Conservation (phyloP, 2,329 filamentous ascomycete genomes). For the Calonectria crousiana region DNA sequence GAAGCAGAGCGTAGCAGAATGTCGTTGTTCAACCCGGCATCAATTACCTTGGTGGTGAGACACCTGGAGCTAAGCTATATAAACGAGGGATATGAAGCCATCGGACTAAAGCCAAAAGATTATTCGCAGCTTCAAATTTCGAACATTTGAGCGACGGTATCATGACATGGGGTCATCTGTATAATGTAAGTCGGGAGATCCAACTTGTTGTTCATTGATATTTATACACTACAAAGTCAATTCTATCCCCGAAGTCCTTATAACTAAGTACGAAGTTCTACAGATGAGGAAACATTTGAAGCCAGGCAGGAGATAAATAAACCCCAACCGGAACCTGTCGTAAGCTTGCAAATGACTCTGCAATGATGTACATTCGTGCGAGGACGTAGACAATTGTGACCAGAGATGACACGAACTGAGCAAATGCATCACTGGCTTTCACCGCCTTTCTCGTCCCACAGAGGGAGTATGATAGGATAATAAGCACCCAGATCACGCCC, state of each 20-base stretch:
- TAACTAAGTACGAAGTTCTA: neutral
- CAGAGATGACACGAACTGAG: neutral
- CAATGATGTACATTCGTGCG: conserved; percentile 12
- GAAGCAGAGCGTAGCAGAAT: neutral
- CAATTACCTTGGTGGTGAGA: neutral
- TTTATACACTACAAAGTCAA: neutral
- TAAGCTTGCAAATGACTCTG: conserved; percentile 19
- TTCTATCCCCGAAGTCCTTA: neutral
- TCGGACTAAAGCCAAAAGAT: neutral
- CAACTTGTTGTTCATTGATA: neutral
- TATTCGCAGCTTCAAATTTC: neutral
- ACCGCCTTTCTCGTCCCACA: too few species aligned
- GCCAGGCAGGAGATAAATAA: conserved; percentile 12
- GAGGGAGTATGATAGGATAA: neutral
- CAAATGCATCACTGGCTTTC: neutral
- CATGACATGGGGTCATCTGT: neutral
- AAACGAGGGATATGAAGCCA: neutral
- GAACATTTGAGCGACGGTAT: neutral
- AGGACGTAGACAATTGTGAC: neutral
- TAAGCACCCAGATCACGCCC: neutral
- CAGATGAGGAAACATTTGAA: conserved; percentile 20
- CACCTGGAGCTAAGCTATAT: neutral
- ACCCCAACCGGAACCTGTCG: conserved; percentile 13
- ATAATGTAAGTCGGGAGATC: neutral
- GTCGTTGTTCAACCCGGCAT: neutral